A percentile compares a stretch with the other conserved stretches of the same genome.
phyloP scores from a whole-genome alignment of 371 early-diverging fungal genomes.

The Mortierella sp. region DNA sequence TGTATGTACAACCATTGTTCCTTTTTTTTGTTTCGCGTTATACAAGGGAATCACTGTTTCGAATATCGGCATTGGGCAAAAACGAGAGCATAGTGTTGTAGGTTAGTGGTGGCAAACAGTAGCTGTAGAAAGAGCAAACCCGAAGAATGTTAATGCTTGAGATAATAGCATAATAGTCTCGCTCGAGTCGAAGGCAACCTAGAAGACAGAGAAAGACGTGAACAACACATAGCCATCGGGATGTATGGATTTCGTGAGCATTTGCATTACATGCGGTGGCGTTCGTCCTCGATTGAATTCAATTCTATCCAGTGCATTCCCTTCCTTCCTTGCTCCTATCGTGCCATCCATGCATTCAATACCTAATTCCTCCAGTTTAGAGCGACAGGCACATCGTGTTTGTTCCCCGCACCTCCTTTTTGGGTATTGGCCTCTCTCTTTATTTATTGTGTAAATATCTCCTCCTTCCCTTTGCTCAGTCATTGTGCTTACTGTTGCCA shows the following conservation, averaged over 20 bases:
- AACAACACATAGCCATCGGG: too few relatives aligned
- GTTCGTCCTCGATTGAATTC: too few relatives aligned
- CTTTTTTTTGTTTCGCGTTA: not conserved
- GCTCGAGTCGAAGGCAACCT: too few relatives aligned
- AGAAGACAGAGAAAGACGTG: too few relatives aligned
- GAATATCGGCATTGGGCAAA: not conserved
- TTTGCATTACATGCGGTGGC: too few relatives aligned
- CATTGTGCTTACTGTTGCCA: not conserved
- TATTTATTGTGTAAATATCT: not conserved
- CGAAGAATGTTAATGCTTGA: not conserved
- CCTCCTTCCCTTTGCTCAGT: not conserved
- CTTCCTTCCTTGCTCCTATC: slow-evolving; percentile 2
- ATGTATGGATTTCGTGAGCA: too few relatives aligned
- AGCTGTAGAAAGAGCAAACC: not conserved
- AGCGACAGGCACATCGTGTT: not conserved
- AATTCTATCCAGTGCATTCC: not conserved
- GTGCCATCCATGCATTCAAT: slow-evolving; percentile 5
- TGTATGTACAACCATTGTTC: not conserved
- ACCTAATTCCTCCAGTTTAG: not conserved
- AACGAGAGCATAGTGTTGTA: not conserved
- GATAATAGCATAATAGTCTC: too few relatives aligned
- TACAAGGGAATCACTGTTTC: not conserved
- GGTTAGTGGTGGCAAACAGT: not conserved
- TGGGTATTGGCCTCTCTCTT: not conserved
- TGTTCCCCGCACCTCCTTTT: not conserved